These are phyloP conservation scores for Prunus persica DNA, from an alignment of 306 rosid species.

Conservation along the genomic window DNA sequence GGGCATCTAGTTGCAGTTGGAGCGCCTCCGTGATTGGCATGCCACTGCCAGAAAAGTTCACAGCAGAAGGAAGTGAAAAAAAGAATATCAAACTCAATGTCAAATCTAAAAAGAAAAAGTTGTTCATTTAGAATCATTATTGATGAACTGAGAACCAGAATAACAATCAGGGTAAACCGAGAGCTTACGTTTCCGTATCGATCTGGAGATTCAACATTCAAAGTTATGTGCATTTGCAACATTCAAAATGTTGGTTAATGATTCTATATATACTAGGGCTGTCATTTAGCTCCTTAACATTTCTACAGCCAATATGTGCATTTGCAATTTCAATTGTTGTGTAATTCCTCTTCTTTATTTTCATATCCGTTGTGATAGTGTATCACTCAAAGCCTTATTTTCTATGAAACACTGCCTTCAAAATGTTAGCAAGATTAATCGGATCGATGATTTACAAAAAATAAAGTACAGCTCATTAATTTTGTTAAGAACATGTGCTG, in stretches of 20 bases:
- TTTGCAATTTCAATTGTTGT: too few species aligned
- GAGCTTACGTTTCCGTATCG: conserved; percentile 57
- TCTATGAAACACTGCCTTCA: background rate
- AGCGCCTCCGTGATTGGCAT: conserved; percentile 78
- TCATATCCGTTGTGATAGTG: too few species aligned
- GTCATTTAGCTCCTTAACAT: too few species aligned
- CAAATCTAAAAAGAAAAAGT: conserved; percentile 5
- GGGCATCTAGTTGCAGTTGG: conserved; percentile 85
- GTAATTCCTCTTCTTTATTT: too few species aligned
- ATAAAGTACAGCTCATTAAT: background rate
- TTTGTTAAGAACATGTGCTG: too few species aligned
- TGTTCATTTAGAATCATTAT: background rate
- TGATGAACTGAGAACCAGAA: background rate
- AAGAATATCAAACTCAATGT: background rate
- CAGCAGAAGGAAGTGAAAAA: background rate
- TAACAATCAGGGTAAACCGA: background rate
- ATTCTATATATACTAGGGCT: too few species aligned
- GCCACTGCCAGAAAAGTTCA: conserved; percentile 46
- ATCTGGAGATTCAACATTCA: conserved; percentile 41
- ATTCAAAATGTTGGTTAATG: too few species aligned
- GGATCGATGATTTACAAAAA: background rate
- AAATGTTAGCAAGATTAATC: background rate
- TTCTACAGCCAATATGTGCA: background rate
- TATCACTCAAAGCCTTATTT: too few species aligned
- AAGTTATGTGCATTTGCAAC: background rate